Percentiles rank a stretch among this genome's conserved stretches.
Evolutionary conservation across 1,284 basidiomycete genomes (phyloP).

Genomic region (Sporisorium exsertum): DNA sequence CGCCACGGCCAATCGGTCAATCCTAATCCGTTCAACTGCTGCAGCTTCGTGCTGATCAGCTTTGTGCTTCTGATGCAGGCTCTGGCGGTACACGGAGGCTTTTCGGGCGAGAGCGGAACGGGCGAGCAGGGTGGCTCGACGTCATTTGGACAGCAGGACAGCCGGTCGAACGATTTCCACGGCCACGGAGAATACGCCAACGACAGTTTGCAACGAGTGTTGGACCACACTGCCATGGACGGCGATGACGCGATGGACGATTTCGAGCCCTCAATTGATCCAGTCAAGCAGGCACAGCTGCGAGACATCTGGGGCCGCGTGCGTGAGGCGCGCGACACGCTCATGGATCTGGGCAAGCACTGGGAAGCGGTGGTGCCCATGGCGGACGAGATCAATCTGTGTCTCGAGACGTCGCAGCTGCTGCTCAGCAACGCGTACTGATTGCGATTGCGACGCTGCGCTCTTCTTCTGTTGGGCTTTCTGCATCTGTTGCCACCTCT

Average conservation of each 20-base stretch:
- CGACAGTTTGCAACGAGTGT: slow-evolving; percentile 38
- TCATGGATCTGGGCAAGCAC: slow-evolving; percentile 53
- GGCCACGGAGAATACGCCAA: slow-evolving; percentile 37
- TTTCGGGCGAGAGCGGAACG: slow-evolving; percentile 25
- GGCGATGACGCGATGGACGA: slow-evolving; percentile 27
- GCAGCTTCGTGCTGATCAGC: slow-evolving; percentile 63
- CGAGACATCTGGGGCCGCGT: slow-evolving; percentile 60
- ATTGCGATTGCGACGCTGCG: not conserved
- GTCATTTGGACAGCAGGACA: slow-evolving; percentile 3
- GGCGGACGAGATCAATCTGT: slow-evolving; percentile 62
- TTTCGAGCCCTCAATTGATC: slow-evolving; percentile 35
- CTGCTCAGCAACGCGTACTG: slow-evolving; percentile 47
- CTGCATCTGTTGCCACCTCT: not conserved
- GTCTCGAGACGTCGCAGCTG: slow-evolving; percentile 58
- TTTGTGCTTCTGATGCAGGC: slow-evolving; percentile 65
- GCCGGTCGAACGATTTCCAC: slow-evolving; percentile 11
- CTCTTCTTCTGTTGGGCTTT: too few relatives aligned
- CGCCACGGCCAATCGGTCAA: slow-evolving; percentile 45
- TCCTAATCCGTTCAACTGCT: slow-evolving; percentile 65
- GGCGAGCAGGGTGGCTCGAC: slow-evolving; percentile 17
- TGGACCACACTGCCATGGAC: slow-evolving; percentile 34
- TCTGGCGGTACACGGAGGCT: slow-evolving; percentile 52
- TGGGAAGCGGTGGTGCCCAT: slow-evolving; percentile 62
- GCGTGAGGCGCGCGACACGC: slow-evolving; percentile 54
- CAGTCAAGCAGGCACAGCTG: slow-evolving; percentile 45